A percentile compares a stretch with the other conserved stretches of the same genome.
Conservation (phyloP, 2,329 filamentous ascomycete genomes). For the Uncinocarpus reesii region DNA sequence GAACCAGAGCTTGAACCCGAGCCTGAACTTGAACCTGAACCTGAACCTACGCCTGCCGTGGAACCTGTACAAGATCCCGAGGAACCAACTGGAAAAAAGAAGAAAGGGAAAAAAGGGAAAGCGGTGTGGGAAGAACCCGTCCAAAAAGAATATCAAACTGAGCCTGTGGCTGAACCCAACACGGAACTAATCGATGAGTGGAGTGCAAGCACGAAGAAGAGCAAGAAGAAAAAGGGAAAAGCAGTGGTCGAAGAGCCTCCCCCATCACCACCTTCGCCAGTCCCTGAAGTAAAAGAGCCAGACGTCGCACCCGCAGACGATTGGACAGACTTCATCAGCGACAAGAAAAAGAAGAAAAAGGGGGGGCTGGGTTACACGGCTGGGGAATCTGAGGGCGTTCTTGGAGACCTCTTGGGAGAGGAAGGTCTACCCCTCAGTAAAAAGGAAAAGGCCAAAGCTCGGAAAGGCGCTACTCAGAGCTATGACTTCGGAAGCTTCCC, state of each 20-base stretch:
- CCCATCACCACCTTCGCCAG: constrained; percentile 25
- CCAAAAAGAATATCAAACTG: no score
- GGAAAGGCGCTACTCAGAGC: not conserved
- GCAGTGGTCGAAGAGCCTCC: constrained; percentile 32
- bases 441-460: constrained; percentile 3
- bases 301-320: constrained; percentile 21
- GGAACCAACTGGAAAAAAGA: no score
- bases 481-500: constrained; percentile 17
- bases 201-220: constrained; percentile 26
- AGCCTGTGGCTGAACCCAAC: no score
- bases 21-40: constrained; percentile 13
- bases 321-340: not conserved
- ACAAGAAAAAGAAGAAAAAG: constrained; percentile 14
- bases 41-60: no score
- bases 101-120: no score
- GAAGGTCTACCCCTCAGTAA: not conserved
- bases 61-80: no score
- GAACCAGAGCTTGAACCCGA: constrained; percentile 16
- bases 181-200: constrained; percentile 22
- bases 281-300: constrained; percentile 16
- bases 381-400: not conserved
- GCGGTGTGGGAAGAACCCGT: no score
- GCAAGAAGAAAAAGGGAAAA: constrained; percentile 44
- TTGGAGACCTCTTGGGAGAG: not conserved
- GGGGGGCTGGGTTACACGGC: constrained; percentile 9